Base-by-base conservation (phyloP, 495 filamentous ascomycete species). In the Xylaria sp. region DNA sequence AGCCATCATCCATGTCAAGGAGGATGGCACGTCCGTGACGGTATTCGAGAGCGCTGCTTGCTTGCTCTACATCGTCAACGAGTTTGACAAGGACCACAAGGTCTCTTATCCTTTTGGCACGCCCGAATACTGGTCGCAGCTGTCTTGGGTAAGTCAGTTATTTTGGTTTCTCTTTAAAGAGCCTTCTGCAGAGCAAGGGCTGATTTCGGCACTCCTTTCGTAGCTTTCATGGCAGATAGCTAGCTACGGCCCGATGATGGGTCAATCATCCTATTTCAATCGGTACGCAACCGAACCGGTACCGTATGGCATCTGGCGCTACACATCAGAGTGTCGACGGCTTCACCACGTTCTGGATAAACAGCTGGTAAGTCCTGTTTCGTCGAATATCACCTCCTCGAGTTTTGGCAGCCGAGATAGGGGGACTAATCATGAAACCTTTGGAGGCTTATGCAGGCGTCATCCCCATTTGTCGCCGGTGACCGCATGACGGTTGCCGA, bases 1-100 rank as follows among this genome's bases (percentile, higher is more conserved):
- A 26, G 91, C 92, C 43, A 79, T 97, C 48, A 21, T 70, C n/a
- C 68, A 73, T 46, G 90, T 90, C 58, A 93, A 95, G 80, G 75
- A 79, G 58, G 84, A 86, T 65, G 87, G 87, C 73, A 71, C 57
- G 52, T 72, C 67, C 46, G 91, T 94, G 78, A 82, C 85, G 33
- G 80, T 95, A 14, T 95, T 94, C 75, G 93, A 97, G 76, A 90
- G 88, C 59, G 89, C 89, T 57, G 83, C 90, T 72, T 94, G 94
- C 75, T 84, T 97, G 77, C 86, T 89, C 70, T 97, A 96, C 79
- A 87, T 95, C 24, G 87, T 86, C 24, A 86, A 88, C 50, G 85
- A 88, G 71, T 95, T 95, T 77, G 93, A 97, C 79, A 80, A 82
- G 15, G 89, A 93, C 41, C 81, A 94, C 81, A 92, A 91, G 78